Conservation (phyloP, 1,284 basidiomycete genomes). For the Pyrrhoderma noxium region DNA sequence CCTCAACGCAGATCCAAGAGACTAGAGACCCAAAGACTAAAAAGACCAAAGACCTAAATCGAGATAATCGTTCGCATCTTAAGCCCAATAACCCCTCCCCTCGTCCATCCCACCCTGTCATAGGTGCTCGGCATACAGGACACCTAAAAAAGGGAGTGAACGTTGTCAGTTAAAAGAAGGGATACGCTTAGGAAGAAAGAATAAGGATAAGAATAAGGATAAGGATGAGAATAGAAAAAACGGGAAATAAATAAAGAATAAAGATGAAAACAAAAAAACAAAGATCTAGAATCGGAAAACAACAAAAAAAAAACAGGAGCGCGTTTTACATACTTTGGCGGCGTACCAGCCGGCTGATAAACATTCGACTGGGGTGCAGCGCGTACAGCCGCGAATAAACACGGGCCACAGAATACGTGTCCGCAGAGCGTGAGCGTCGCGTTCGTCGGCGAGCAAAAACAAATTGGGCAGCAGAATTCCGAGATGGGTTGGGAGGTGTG, state of each 20-base stretch:
- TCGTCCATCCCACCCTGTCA: slow-evolving; percentile 59
- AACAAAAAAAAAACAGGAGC: no score
- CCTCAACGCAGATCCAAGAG: no score
- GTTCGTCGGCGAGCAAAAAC: slow-evolving; percentile 65
- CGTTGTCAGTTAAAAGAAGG: background rate
- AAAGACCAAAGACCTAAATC: no score
- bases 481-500: slow-evolving; percentile 42
- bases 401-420: slow-evolving; percentile 68
- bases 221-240: no score
- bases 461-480: slow-evolving; percentile 67
- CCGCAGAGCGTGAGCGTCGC: slow-evolving; percentile 74
- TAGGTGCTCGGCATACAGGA: slow-evolving; percentile 55
- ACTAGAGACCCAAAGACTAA: no score
- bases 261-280: no score
- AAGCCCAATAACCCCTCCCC: slow-evolving; percentile 56
- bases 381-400: slow-evolving; percentile 67
- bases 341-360: slow-evolving; percentile 33
- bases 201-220: no score
- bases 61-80: slow-evolving; percentile 35
- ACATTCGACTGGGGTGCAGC: slow-evolving; percentile 43
- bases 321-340: no score
- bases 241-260: no score
- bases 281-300: no score
- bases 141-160: slow-evolving; percentile 31
- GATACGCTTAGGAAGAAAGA: slow-evolving; percentile 29